Base-by-base conservation (phyloP, 1,284 basidiomycete genomes). In the Moniliophthora roreri region DNA sequence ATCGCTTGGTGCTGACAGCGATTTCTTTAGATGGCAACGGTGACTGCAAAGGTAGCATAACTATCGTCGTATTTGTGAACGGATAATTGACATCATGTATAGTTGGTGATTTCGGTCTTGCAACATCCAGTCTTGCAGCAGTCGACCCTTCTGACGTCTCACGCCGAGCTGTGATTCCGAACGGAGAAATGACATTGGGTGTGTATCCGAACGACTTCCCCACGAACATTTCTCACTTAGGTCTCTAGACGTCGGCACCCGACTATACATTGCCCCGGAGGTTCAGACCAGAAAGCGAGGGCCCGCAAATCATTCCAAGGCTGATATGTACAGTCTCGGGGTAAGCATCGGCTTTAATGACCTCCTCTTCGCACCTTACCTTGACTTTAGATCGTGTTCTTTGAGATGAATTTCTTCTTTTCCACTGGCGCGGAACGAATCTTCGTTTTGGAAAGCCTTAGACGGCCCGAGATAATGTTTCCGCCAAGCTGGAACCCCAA, bases 391-490 rank as follows among this genome's bases (percentile, higher is more conserved):
- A 88, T 98, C 62, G 95, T 98, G 24, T 96, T 98, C 71, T 98
- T 98, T 65, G 95, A 98, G 74, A 97, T 98, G 94, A 94, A 95
- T 66, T 93, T 89, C 74, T 63, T 69, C 18, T 96, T 97, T 71
- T 78, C 81, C n/a, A 98, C 95, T 0, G 87, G 84, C 2, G 83
- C 92, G 51, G 95, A 98, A 66, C 85, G 95, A 13, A 89, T 92
- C 41, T 81, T 81, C 2, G 91, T 95, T 15, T 79, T 98, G 5
- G 88, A 89, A 57, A 84, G 87, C 47, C 68, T 97, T 34, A 77
- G 95, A 10, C 84, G 82, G 57, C 85, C 85, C 0, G 73, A 79
- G 4, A 82, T 96, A 36, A 75, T 79, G 37, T 93, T 98, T 62
- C 95, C 95, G 1, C 53, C 68, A 1, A 76, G 75, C 1, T 98